Evolutionary conservation across 164 flowering plant species (phyloP).

Genomic region (Hamamelis virginiana): DNA sequence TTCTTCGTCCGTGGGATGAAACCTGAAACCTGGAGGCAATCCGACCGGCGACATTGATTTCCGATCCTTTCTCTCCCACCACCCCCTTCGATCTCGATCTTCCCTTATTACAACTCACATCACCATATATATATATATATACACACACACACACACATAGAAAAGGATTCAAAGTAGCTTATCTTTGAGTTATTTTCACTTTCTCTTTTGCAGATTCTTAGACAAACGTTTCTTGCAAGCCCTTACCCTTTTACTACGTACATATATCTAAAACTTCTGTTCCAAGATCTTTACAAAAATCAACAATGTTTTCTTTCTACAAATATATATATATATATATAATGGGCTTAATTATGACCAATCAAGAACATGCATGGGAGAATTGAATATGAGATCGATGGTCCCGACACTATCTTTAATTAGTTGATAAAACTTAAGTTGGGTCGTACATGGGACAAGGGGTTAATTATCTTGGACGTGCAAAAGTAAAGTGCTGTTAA

Average conservation of each 20-base stretch:
- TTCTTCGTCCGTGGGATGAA: constrained; percentile 93
- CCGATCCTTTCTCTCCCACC: constrained; percentile 1
- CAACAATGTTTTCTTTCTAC: too few relatives aligned
- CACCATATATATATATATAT: constrained; percentile 6
- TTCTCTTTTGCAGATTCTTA: constrained; percentile 75
- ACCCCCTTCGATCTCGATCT: not conserved
- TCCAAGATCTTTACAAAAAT: too few relatives aligned
- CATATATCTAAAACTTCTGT: too few relatives aligned
- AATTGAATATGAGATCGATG: too few relatives aligned
- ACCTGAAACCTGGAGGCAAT: constrained; percentile 87
- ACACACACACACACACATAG: constrained; percentile 19
- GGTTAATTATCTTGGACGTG: too few relatives aligned
- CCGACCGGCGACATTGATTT: constrained; percentile 74
- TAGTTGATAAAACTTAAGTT: too few relatives aligned
- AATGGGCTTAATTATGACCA: too few relatives aligned
- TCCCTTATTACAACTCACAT: constrained; percentile 7
- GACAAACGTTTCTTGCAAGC: constrained; percentile 79
- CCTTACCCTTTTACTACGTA: constrained; percentile 8
- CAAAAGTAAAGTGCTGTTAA: too few relatives aligned
- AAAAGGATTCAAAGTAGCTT: constrained; percentile 58
- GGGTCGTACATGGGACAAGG: too few relatives aligned
- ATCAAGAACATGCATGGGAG: too few relatives aligned
- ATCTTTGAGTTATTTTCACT: constrained; percentile 55
- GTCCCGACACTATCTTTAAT: too few relatives aligned
- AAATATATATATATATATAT: too few relatives aligned